phyloP scores from a whole-genome alignment of 306 rosid genomes.

The Corylus avellana region DNA sequence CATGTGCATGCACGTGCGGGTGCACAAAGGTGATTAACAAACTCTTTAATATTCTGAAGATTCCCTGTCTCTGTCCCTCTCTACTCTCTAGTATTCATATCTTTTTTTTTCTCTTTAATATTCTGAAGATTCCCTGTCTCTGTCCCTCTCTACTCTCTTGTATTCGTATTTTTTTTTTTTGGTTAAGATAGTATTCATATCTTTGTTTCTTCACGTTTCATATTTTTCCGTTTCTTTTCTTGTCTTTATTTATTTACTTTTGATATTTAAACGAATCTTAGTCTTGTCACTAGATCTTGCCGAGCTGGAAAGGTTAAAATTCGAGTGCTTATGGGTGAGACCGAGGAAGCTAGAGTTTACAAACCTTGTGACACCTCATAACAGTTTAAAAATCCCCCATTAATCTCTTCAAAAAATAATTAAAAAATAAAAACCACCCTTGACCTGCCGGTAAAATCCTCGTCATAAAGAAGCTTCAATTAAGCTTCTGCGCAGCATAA shows the following conservation, averaged over 20 bases:
- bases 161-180: not conserved
- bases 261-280: not conserved
- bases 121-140: not conserved
- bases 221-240: not conserved
- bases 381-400: too few relatives aligned
- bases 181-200: not conserved
- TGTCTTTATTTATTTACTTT: not conserved
- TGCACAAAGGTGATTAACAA: not conserved
- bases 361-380: too few relatives aligned
- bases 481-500: not conserved
- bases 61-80: not conserved
- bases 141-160: not conserved
- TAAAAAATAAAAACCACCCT: too few relatives aligned
- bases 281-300: not conserved
- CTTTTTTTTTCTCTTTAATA: not conserved
- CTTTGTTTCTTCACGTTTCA: not conserved
- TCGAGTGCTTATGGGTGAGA: not conserved
- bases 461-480: not conserved
- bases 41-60: not conserved
- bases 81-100: not conserved
- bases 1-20: not conserved
- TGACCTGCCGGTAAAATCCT: too few relatives aligned
- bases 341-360: not conserved
- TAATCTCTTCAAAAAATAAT: too few relatives aligned
- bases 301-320: not conserved